Evolutionary conservation across 768 basidiomycete genomes (phyloP), one percentile per base, ranked within the genome.

Genomic region (Rhodosporidiobolus sp.): DNA sequence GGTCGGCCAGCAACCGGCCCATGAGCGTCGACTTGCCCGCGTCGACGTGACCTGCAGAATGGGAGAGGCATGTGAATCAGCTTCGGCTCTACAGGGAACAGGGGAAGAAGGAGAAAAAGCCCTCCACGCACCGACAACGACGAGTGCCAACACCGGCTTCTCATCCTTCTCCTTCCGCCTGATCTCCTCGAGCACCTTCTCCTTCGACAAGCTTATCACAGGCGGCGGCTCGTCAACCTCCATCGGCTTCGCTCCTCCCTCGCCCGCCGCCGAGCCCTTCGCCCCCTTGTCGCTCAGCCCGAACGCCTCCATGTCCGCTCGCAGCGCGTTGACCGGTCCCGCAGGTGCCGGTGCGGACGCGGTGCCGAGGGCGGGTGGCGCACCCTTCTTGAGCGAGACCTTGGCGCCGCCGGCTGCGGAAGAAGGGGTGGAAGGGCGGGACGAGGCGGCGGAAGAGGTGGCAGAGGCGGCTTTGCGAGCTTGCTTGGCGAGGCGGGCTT

Each of bases 1-100:
- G 85, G 74, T 98, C 96, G 80, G 97, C 97, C 63, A 98, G 78
- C 69, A 99, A 78, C 66, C 95, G 85, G 3, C 96, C 96, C 92
- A 98, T 97, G 35, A 99, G 82, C 1, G 96, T 99, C 9, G 94
- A 96, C 81, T 99, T 99, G 34, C 96, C 96, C 26, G 96, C 96
- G 82, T 99, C 96, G 72, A 99, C 96, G 79, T 99, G 96, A 50
- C 96, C 95, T 97, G 65, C 19, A n/a, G n/a, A n/a, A n/a, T n/a
- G n/a, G n/a, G n/a, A n/a, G 76, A 12, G 22, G 0, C n/a, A 28
- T 49, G 20, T 19, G 24, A 24, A 14, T 69, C 63, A 72, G 66
- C 54, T 22, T 28, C 32, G 14, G 0, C 43, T 20, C 5, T 26
- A 28, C 26, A 7, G 55, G n/a, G n/a, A 57, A 10, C n/a, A 56